phyloP scores from a whole-genome alignment of 805 yeast genomes.

The Lipomyces yamanashiensis region DNA sequence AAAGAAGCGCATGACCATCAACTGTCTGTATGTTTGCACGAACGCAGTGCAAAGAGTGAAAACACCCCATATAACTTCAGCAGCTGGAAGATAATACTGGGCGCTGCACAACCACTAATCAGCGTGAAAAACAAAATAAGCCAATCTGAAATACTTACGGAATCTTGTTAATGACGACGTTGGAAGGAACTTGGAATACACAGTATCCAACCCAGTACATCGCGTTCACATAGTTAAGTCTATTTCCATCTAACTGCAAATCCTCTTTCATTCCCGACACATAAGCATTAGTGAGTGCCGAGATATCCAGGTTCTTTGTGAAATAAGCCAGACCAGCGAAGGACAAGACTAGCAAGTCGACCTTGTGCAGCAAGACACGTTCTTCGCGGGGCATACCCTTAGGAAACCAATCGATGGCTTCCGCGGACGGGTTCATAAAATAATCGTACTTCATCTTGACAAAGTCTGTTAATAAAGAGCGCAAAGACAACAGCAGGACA shows the following conservation, averaged over 20 bases:
- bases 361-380: slow-evolving; percentile 54
- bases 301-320: slow-evolving; percentile 67
- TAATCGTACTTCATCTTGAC: neutral
- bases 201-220: slow-evolving; percentile 43
- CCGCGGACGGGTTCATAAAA: slow-evolving; percentile 10
- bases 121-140: slow-evolving; percentile 31
- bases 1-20: slow-evolving; percentile 48
- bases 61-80: slow-evolving; percentile 50
- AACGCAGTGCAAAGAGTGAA: slow-evolving; percentile 40
- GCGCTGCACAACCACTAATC: slow-evolving; percentile 21
- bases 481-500: no score
- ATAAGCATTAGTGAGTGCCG: slow-evolving; percentile 67
- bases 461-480: no score
- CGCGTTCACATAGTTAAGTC: slow-evolving; percentile 56
- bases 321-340: slow-evolving; percentile 66
- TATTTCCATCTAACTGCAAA: slow-evolving; percentile 64
- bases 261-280: slow-evolving; percentile 66
- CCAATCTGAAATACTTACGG: slow-evolving; percentile 17
- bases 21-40: slow-evolving; percentile 42
- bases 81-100: slow-evolving; percentile 51
- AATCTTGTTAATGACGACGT: slow-evolving; percentile 44
- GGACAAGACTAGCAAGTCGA: slow-evolving; percentile 60
- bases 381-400: slow-evolving; percentile 49
- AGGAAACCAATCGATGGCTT: slow-evolving; percentile 26
- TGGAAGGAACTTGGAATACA: slow-evolving; percentile 49